Base-by-base conservation (phyloP, 2,329 filamentous ascomycete genomes). In the Cladophialophora bantiana region DNA sequence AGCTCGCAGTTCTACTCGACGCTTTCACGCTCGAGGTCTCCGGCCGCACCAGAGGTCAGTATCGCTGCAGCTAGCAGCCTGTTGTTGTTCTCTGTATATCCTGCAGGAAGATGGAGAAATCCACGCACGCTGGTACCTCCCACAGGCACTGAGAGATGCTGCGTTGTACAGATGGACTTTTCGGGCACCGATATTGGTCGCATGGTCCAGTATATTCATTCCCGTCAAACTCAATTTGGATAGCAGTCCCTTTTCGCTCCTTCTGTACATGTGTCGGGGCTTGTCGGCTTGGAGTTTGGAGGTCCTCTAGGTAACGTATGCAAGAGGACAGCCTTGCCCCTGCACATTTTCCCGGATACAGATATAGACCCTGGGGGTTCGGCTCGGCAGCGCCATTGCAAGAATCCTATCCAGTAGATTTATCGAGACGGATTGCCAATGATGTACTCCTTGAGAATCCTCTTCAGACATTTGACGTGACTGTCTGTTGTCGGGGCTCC, bases 1-100 rank as follows among this genome's bases (percentile, higher is more conserved):
- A 38, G 18, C 32, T 26, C 31, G 38, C 10, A 7, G 32, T 54
- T 13, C 35, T 60, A 69, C 42, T 65, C 65, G 31, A 69, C 32
- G 9, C 72, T 72, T 67, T 80, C 77, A 0, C 74, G 73, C 57
- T 77, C 73, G 13, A 80, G 62, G 71, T 81, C 78, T 52, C 77
- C 77, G 10, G 78, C 76, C 18, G 78, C 76, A 38, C 76, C 75
- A 26, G 75, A 76, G 32, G 77, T 70, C 7, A 78, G 65, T 26
- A 78, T 72, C 0, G 74, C 76, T 1, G 75, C 76, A 1, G 75
- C 57, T 2, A 57, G 20, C 18, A 60, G 63, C 1, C 53, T 61
- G 13, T 69, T 42, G 1, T 68, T 34, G 2, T 42, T 56, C 4
- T 66, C 57, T 57, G 68, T 64, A 63, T 75, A 76, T 50, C 73